phyloP scores from a whole-genome alignment of 75 land plant species.

The Pinus taeda region DNA sequence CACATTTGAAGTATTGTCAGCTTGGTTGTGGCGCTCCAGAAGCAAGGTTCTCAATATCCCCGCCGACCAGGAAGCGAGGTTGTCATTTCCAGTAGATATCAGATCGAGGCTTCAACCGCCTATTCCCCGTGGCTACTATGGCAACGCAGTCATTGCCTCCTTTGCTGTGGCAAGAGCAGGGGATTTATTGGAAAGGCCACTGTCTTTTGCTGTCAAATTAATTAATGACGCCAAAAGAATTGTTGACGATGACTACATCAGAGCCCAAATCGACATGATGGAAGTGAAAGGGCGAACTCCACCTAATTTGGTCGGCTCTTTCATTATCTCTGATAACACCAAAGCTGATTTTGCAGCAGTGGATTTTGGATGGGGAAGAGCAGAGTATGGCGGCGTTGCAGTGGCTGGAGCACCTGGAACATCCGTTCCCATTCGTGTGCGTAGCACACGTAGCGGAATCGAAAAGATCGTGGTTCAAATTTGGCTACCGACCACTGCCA shows the following conservation, averaged over 20 bases:
- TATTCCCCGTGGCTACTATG: constrained; percentile 21
- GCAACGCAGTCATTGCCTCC: constrained; percentile 11
- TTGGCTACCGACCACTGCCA: not conserved
- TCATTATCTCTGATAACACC: constrained; percentile 18
- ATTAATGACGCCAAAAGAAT: constrained; percentile 12
- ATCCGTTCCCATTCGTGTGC: not conserved
- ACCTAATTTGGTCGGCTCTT: not conserved
- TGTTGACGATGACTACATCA: constrained; percentile 9
- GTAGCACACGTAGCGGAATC: not conserved
- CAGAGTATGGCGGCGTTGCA: constrained; percentile 16
- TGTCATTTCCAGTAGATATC: constrained; percentile 18
- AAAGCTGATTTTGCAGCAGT: constrained; percentile 6
- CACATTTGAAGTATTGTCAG: constrained; percentile 28
- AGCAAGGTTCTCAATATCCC: constrained; percentile 13
- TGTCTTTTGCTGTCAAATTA: constrained; percentile 16
- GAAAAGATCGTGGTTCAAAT: not conserved
- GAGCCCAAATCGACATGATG: constrained; percentile 21
- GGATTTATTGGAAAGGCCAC: constrained; percentile 6
- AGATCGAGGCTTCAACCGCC: constrained; percentile 9
- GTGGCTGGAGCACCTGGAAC: not conserved
- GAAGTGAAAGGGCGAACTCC: constrained; percentile 8
- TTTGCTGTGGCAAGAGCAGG: constrained; percentile 8
- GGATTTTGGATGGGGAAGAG: constrained; percentile 26
- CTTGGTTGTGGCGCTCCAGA: constrained; percentile 21
- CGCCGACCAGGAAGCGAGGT: not conserved